Percentiles rank a stretch among this genome's conserved stretches.
These are phyloP conservation scores for Populus pruinosa DNA, from an alignment of 345 rosid species.

Conservation along the genomic window DNA sequence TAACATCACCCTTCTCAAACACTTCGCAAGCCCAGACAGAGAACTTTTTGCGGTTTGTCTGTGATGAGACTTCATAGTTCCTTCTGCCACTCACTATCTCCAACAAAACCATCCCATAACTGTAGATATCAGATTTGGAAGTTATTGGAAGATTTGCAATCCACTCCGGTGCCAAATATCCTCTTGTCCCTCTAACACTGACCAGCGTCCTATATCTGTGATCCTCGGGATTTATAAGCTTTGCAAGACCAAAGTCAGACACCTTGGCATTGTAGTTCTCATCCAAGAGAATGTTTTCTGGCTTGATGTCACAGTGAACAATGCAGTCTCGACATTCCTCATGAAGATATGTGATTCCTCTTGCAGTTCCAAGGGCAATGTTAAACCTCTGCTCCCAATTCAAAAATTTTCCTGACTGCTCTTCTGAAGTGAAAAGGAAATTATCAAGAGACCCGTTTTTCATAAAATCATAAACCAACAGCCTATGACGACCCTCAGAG, in stretches of 20 bases:
- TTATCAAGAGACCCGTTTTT: slow-evolving; percentile 25
- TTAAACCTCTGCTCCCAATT: slow-evolving; percentile 21
- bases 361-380: slow-evolving; percentile 30
- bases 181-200: slow-evolving; percentile 33
- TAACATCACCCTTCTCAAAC: slow-evolving; percentile 31
- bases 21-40: slow-evolving; percentile 60
- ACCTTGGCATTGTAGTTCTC: slow-evolving; percentile 27
- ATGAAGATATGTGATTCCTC: slow-evolving; percentile 33
- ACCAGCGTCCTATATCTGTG: slow-evolving; percentile 23
- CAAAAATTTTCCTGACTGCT: slow-evolving; percentile 15
- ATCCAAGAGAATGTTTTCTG: slow-evolving; percentile 31
- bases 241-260: slow-evolving; percentile 35
- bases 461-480: slow-evolving; percentile 35
- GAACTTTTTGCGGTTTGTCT: slow-evolving; percentile 45
- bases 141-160: slow-evolving; percentile 33
- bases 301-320: slow-evolving; percentile 34
- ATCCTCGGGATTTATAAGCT: slow-evolving; percentile 26
- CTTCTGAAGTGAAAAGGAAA: slow-evolving; percentile 16
- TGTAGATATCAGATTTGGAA: slow-evolving; percentile 31
- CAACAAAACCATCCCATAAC: slow-evolving; percentile 33
- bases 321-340: slow-evolving; percentile 38
- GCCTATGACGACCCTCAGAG: slow-evolving; percentile 30
- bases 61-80: slow-evolving; percentile 21
- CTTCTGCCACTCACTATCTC: slow-evolving; percentile 28
- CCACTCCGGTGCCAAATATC: slow-evolving; percentile 34